Base-by-base conservation (phyloP, 1,139 yeast genomes). In the Nadsonia starkeyi-henricii region DNA sequence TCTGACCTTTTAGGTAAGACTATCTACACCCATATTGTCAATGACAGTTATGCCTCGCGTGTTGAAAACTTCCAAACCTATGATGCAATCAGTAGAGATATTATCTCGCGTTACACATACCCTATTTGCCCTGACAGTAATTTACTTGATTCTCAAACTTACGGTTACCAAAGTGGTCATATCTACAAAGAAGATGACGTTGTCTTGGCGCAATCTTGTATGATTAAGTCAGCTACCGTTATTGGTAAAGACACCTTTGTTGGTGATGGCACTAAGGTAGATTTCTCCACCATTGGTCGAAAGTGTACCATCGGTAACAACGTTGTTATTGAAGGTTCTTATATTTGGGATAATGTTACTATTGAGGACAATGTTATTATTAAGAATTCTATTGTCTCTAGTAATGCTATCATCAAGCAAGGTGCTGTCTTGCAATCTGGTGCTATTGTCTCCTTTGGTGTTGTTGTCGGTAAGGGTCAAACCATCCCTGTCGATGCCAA, bases 51-150 rank as follows among this genome's bases (percentile, higher is more conserved):
- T 62, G 95, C 96, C 20, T 93, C 95, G 1, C 77, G 99, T 63
- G 97, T 88, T 8, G 94, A 89, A 60, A 82, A 91, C 62, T 81
- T 93, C 79, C 86, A 85, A 58, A 85, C 97, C 1, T 93, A 88
- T 62, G 89, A 84, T 62, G 91, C 95, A 7, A 78, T 91, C 18
- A 77, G 93, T n/a, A 91, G 85, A 63, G 97, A 91, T 62, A 77
- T 89, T 41, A 70, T 91, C 50, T 88, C 89, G 23, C 78, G 98
- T 61, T 89, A 95, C 84, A 75, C 91, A 52, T 91, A 86, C 61
- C 99, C 99, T 20, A 71, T 89, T 50, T 86, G 83, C 9, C 93
- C 96, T 1, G 97, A 91, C 56, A 72, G 86, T 48, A 89, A 89
- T 61, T 71, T 85, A 55, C 67, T 81, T 50, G 78, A 75, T 23